Evolutionary conservation across 192 early-diverging fungal species (phyloP), one percentile per base, ranked within the genome.

Genomic region (Podila epigama): DNA sequence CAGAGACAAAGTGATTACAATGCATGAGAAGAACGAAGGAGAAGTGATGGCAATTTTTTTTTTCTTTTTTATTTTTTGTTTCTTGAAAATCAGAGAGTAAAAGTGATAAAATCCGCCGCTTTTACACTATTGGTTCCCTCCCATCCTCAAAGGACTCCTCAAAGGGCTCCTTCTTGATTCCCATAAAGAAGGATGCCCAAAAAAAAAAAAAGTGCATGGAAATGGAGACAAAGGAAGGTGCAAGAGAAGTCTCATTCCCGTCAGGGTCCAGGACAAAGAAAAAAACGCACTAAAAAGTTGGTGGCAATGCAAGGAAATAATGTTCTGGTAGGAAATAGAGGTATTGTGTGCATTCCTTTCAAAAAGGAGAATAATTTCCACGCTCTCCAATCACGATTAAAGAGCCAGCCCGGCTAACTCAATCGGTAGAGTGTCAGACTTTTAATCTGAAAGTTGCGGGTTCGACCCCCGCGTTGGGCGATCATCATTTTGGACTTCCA

Each of bases 371-470:
- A 1, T 2, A 4, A 9, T 48, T 22, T 18, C n/a, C n/a, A 48
- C n/a, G 44, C 44, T 48, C 5, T 20, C 44, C 18, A 20, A 16
- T 22, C 18, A 48, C 22, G n/a, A 48, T 48, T 20, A 8, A 22
- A 48, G 22, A 48, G 44, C 44, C 44, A 48, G 44, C 44, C 44
- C 44, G 44, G 44, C 44, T 48, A 48, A 48, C 44, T 48, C 44
- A 48, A 48, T 48, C 44, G 44, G 44, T 48, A 48, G 44, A 48
- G 44, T 48, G 44, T 48, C 44, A 48, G 44, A 48, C 44, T 48
- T 48, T 48, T 48, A 48, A 48, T 48, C 44, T 48, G 44, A 48
- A 48, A 48, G 44, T 48, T 48, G 44, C 44, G 44, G 44, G 44
- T 48, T 48, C 44, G 44, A 48, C 44, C 44, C 44, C 44, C 44